These are phyloP conservation scores for Saccharomycopsis schoenii DNA, from an alignment of 805 yeast genomes.

Conservation along the genomic window DNA sequence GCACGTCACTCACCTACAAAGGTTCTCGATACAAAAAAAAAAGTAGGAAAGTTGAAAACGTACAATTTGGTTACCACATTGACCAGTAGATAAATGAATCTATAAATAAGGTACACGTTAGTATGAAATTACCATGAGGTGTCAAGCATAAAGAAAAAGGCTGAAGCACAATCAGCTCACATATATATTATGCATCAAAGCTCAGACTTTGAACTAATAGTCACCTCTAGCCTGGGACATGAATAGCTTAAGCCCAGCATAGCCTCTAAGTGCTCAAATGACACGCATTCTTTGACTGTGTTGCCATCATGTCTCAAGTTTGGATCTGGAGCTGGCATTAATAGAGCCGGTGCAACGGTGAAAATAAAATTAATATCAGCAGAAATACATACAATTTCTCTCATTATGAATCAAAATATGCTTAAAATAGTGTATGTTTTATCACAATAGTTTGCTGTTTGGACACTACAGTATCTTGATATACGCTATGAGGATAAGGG, in stretches of 20 bases:
- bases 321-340: not conserved
- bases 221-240: no score
- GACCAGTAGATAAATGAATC: slow-evolving; percentile 96
- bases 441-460: not conserved
- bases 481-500: not conserved
- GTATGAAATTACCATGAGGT: not conserved
- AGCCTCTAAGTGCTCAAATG: not conserved
- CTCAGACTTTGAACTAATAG: no score
- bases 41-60: slow-evolving; percentile 24
- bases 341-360: no score
- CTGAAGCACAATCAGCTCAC: not conserved
- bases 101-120: slow-evolving; percentile 21
- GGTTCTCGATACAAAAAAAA: no score
- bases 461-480: not conserved
- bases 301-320: not conserved
- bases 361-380: no score
- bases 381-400: slow-evolving; percentile 8
- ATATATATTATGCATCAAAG: not conserved
- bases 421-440: not conserved
- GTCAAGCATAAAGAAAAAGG: no score
- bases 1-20: no score
- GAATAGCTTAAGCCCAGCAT: no score
- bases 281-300: not conserved
- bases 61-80: slow-evolving; percentile 96
- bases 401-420: slow-evolving; percentile 2